Evolutionary conservation across 805 yeast genomes (phyloP).

Genomic region (Candida saitoana): DNA sequence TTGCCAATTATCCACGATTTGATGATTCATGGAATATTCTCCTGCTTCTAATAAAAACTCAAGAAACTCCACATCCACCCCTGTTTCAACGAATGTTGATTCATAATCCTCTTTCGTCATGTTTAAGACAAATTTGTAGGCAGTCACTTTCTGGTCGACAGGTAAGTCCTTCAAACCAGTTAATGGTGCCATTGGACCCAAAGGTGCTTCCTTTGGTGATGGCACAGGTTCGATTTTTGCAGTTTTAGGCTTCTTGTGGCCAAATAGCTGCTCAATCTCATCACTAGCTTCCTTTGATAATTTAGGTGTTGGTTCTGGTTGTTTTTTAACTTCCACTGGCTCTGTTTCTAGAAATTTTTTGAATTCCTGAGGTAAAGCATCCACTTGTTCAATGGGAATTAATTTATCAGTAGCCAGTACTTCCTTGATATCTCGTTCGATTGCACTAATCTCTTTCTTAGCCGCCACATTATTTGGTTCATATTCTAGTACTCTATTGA

Average conservation of each 20-base stretch:
- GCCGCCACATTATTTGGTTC: constrained; percentile 43
- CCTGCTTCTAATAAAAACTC: constrained; percentile 46
- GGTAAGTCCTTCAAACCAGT: constrained; percentile 25
- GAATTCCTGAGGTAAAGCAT: constrained; percentile 39
- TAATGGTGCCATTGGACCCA: constrained; percentile 22
- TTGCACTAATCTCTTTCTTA: constrained; percentile 25
- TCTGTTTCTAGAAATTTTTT: constrained; percentile 3
- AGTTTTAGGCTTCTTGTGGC: constrained; percentile 3
- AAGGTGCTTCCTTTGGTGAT: constrained; percentile 5
- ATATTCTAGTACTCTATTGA: constrained; percentile 32
- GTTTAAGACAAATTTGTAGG: constrained; percentile 35
- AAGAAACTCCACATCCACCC: constrained; percentile 48
- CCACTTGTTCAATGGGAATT: constrained; percentile 41
- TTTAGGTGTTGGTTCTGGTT: neutral
- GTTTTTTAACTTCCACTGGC: neutral
- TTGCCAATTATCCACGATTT: constrained; percentile 12
- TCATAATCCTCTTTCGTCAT: constrained; percentile 21
- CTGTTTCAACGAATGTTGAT: constrained; percentile 36
- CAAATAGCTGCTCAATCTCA: constrained; percentile 17
- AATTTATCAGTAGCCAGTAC: neutral
- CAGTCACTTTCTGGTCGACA: constrained; percentile 18
- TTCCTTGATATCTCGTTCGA: constrained; percentile 9
- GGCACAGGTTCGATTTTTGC: neutral
- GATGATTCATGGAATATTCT: constrained; percentile 12
- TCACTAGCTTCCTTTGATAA: constrained; percentile 5